Evolutionary conservation across 2,329 filamentous ascomycete species (phyloP).

Genomic region (Scytalidium lignicola): DNA sequence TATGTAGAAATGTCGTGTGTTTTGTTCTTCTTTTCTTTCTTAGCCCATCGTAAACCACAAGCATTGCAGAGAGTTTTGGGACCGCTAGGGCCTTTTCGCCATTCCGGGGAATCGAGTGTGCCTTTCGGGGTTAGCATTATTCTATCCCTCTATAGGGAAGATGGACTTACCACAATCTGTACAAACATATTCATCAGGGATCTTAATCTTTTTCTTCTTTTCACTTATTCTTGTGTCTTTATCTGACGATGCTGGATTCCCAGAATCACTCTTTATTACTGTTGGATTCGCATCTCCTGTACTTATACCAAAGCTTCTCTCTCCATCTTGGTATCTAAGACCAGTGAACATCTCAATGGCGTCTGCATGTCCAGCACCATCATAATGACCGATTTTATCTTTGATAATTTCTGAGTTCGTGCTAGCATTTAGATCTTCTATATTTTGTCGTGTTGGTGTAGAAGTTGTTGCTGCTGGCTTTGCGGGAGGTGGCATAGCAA

Average conservation of each 20-base stretch:
- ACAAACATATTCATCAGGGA: slow-evolving; percentile 85
- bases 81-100: slow-evolving; percentile 88
- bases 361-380: slow-evolving; percentile 71
- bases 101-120: slow-evolving; percentile 89
- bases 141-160: neutral
- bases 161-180: slow-evolving; percentile 73
- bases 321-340: slow-evolving; percentile 79
- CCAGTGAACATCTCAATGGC: slow-evolving; percentile 93
- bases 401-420: slow-evolving; percentile 69
- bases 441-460: slow-evolving; percentile 71
- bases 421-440: slow-evolving; percentile 65
- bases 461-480: slow-evolving; percentile 57
- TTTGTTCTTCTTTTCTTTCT: slow-evolving; percentile 72
- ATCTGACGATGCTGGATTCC: slow-evolving; percentile 78
- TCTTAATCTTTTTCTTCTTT: slow-evolving; percentile 83
- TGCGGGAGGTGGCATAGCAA: slow-evolving; percentile 62
- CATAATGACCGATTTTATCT: slow-evolving; percentile 81
- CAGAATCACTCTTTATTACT: slow-evolving; percentile 78
- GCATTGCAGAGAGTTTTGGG: slow-evolving; percentile 96
- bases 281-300: slow-evolving; percentile 78
- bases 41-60: slow-evolving; percentile 72
- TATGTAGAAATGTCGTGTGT: neutral
- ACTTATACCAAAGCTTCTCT: slow-evolving; percentile 81
- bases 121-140: slow-evolving; percentile 33
- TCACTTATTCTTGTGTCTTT: slow-evolving; percentile 67